Evolutionary conservation across 139 green algal genomes (phyloP).

Genomic region (Coelastrella sp.): DNA sequence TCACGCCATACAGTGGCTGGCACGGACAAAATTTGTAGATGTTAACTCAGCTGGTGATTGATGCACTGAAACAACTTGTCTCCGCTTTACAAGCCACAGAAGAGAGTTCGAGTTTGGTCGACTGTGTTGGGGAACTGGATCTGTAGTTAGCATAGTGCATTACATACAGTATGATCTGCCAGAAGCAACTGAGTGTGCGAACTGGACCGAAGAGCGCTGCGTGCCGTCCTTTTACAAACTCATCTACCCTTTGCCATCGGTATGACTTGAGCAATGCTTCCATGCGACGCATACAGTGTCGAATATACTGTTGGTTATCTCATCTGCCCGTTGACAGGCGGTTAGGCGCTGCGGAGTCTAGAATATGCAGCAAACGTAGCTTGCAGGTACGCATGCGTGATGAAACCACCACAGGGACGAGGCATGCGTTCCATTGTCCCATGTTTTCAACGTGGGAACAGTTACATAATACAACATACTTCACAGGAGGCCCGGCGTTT

Average conservation of each 20-base stretch:
- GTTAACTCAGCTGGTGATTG: too few relatives aligned
- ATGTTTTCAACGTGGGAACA: too few relatives aligned
- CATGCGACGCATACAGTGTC: too few relatives aligned
- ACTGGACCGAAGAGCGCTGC: background rate
- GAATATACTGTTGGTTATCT: background rate
- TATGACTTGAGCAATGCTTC: background rate
- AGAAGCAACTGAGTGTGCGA: background rate
- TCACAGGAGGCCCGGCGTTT: background rate
- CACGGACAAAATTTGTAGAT: too few relatives aligned
- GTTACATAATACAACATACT: background rate
- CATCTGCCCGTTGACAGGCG: background rate
- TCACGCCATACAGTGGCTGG: background rate
- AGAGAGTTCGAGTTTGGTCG: background rate
- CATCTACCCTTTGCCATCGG: background rate
- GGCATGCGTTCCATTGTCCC: background rate
- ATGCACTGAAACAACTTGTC: too few relatives aligned
- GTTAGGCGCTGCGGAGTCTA: background rate
- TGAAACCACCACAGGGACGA: background rate
- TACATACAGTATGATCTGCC: background rate
- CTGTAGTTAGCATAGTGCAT: background rate
- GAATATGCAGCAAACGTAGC: background rate
- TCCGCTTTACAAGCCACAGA: background rate
- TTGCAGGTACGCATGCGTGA: slow-evolving; percentile 2
- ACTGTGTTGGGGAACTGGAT: background rate
- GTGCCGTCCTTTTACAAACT: background rate